These are phyloP conservation scores for Hordeum pubiflorum DNA, from an alignment of 202 grass and related monocot genomes.

Conservation along the genomic window DNA sequence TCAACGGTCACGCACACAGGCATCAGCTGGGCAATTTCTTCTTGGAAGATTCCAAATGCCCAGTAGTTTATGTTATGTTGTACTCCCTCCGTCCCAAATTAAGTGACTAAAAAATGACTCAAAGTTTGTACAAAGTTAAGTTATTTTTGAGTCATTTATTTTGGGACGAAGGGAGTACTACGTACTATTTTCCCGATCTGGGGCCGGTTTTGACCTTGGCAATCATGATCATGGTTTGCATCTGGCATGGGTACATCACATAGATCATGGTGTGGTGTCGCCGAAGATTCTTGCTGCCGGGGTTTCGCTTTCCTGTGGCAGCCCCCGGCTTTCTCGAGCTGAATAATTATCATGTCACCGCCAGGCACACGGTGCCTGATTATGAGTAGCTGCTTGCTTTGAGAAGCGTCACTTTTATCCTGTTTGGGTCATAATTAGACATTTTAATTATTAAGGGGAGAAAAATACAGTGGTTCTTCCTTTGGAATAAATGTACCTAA, in stretches of 20 bases:
- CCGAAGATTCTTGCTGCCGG: not conserved
- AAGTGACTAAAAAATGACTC: too few species aligned
- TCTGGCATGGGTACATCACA: not conserved
- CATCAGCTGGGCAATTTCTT: not conserved
- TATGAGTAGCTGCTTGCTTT: not conserved
- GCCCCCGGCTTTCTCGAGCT: slow-evolving; percentile 2
- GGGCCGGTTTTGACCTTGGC: slow-evolving; percentile 2
- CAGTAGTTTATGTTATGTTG: not conserved
- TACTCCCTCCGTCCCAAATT: too few species aligned
- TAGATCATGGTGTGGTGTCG: slow-evolving; percentile 8
- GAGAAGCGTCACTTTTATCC: not conserved
- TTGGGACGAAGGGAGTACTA: too few species aligned
- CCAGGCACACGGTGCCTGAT: not conserved
- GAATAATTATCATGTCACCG: not conserved
- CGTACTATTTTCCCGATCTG: not conserved
- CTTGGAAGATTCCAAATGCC: not conserved
- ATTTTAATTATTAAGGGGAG: not conserved
- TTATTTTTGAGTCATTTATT: too few species aligned
- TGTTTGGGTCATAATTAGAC: not conserved
- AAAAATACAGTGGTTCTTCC: not conserved
- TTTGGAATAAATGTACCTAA: not conserved
- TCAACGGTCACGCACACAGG: not conserved
- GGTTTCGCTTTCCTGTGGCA: not conserved
- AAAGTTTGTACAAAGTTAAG: too few species aligned
- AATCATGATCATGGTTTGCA: not conserved